Base-by-base conservation (phyloP, 345 rosid species). In the Eucalyptus pumila region DNA sequence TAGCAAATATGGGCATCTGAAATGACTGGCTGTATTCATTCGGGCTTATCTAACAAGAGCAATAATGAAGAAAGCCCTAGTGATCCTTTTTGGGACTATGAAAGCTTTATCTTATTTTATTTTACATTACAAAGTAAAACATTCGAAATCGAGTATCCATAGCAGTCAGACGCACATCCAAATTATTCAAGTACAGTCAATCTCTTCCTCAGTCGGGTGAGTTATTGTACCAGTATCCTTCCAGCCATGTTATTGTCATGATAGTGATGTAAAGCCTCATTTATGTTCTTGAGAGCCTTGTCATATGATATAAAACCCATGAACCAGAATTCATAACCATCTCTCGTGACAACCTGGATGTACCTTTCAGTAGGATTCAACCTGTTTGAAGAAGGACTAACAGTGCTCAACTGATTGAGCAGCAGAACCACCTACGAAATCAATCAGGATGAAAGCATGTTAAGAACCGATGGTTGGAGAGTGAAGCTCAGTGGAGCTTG, bases 271-370 rank as follows among this genome's bases (percentile, higher is more conserved):
- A 91, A 88, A 47, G 93, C 93, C 88, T 95, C 93, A 14, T 80
- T 91, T 76, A 96, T 93, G 87, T 93, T 95, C 87, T 91, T 95
- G 87, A 95, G 94, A 45, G 99, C 99, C 92, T 96, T 95, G 86
- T 91, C 93, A 60, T 92, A 96, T 24, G 98, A 96, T 88, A 97
- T 92, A 51, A 97, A 95, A 37, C 99, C 99, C 96, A 96, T 92
- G 80, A 96, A 95, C 97, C 97, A 95, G 91, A 95, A 97, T 80
- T 96, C 99, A 88, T 94, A 93, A n/a, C 94, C 95, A 88, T 96
- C 98, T 51, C 88, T 89, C 3, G 95, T 94, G 88, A 93, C 91
- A 24, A 94, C 67, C 50, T 94, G 96, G 62, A 96, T 94, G 92
- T 94, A 96, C 81, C 90, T 96, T 40, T 94, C 96, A 4, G 93